Base-by-base conservation (phyloP, 2,329 filamentous ascomycete genomes). In the Blastomyces percursus region DNA sequence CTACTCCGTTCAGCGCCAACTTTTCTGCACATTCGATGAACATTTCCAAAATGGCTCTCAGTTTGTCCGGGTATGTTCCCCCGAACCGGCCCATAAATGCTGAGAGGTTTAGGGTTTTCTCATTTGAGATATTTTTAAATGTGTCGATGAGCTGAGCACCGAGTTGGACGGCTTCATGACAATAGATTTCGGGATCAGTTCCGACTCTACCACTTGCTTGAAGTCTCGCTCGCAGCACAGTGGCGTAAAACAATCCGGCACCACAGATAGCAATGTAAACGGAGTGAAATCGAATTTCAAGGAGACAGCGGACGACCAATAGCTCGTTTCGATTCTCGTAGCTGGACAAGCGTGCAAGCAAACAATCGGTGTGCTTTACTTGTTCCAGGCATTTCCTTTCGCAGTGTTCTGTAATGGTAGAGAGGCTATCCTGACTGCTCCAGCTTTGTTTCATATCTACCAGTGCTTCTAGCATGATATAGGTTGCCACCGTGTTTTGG, bases 361-460 rank as follows among this genome's bases (percentile, higher is more conserved):
- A 27, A 5, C n/a, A 46, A 57, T 64, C 48, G 30, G 19, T 61
- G 42, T 44, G 63, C 4, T 56, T 11, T 32, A 65, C 57, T 19
- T 66, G 59, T 16, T 63, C 64, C 7, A 60, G 32, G 38, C 63
- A 64, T 42, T 63, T 63, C 32, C 54, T 61, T 63, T 67, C 64
- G 19, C 51, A 55, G 9, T 63, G 51, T 52, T 67, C 64, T 21
- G 61, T 50, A 46, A 62, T 60, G 3, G 12, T 55, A 27, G 56
- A 64, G 24, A 66, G 21, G 6, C 42, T 44, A 5, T 61, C 52
- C 6, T 62, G 52, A n/a, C 57, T 55, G 46, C 52, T 57, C 60
- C 64, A 61, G 52, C 27, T 62, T 35, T 64, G 38, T 48, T 64
- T 67, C n/a, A 62, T 42, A 40, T 59, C 48, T 27, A 54, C 57